These are phyloP conservation scores for Neoscytalidium dimidiatum DNA, from an alignment of 2,329 filamentous ascomycete species.

Conservation along the genomic window DNA sequence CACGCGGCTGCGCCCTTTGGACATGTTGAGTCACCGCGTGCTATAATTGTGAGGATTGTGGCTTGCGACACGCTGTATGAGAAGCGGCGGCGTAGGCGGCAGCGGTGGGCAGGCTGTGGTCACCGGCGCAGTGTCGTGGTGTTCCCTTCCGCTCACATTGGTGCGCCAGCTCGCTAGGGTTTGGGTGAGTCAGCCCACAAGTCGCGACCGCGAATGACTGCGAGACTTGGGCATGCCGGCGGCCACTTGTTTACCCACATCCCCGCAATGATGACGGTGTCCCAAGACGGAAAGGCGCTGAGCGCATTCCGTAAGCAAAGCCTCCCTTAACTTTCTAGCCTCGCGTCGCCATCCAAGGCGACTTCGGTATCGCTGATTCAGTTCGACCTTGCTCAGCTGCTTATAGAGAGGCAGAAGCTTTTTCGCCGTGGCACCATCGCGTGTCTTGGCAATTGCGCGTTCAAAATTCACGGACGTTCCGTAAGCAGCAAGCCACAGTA, in stretches of 20 bases:
- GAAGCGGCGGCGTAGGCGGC: neutral
- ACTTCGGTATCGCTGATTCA: neutral
- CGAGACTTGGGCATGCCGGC: no score
- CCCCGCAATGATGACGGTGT: conserved; percentile 6
- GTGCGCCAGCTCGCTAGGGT: neutral
- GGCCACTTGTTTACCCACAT: neutral
- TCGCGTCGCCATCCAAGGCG: neutral
- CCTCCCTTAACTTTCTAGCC: neutral
- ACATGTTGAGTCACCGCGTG: neutral
- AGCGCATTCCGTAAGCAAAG: neutral
- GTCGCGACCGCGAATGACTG: neutral
- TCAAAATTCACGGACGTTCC: no score
- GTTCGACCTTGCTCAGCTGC: no score
- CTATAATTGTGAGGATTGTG: neutral
- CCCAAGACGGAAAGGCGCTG: neutral
- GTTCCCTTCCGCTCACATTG: neutral
- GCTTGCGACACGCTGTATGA: neutral
- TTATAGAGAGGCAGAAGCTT: neutral
- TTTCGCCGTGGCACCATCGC: neutral
- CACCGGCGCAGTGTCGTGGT: neutral
- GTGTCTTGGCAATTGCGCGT: neutral
- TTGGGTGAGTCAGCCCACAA: neutral
- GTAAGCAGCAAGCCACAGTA: no score
- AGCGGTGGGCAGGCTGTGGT: neutral
- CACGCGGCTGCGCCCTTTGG: neutral